These are phyloP conservation scores for Rhexocercosporidium sp. DNA, from an alignment of 2,329 filamentous ascomycete genomes.

Conservation along the genomic window DNA sequence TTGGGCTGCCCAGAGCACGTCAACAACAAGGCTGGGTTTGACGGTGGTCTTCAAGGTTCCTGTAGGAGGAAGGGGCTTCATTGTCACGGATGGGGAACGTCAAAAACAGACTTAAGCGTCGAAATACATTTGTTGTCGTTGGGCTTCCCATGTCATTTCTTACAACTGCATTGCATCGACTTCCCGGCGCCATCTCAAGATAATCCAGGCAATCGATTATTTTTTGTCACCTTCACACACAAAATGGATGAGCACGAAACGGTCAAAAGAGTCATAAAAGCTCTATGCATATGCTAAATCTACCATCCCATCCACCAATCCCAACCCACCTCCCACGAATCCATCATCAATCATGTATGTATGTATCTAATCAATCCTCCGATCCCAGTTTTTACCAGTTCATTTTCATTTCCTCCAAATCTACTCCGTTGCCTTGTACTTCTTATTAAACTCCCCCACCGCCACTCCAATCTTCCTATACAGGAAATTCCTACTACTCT, in stretches of 20 bases:
- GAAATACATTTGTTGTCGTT: too few species aligned
- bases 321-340: not conserved
- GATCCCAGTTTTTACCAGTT: not conserved
- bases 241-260: not conserved
- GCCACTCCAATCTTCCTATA: constrained; percentile 70
- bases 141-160: too few species aligned
- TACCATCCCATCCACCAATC: not conserved
- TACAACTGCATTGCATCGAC: too few species aligned
- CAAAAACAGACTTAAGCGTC: too few species aligned
- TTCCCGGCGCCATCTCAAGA: not conserved
- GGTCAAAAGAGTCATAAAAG: not conserved
- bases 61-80: too few species aligned
- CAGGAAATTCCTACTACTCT: constrained; percentile 69
- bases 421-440: constrained; percentile 49
- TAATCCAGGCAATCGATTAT: not conserved
- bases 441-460: constrained; percentile 70
- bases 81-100: too few species aligned
- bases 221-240: too few species aligned
- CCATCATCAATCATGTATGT: constrained; percentile 1
- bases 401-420: not conserved
- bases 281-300: constrained; percentile 7
- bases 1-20: too few species aligned
- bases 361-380: not conserved
- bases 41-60: too few species aligned
- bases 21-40: too few species aligned